Evolutionary conservation across 352 stramenopile genomes (phyloP).

Genomic region (Phytophthora rubi): DNA sequence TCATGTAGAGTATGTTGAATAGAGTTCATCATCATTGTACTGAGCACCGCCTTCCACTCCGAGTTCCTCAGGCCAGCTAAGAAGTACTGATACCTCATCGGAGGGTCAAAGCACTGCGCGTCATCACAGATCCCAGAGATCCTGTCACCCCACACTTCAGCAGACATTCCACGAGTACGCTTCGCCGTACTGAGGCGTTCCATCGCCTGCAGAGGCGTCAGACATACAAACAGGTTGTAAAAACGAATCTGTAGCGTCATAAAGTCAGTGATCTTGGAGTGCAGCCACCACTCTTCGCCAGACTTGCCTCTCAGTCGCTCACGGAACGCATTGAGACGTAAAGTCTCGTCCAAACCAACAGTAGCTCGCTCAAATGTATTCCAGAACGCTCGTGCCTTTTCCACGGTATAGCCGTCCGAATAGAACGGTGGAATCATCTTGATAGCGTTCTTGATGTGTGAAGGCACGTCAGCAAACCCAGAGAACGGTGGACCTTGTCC

Average conservation of each 20-base stretch:
- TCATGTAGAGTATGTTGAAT: background rate
- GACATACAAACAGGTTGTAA: background rate
- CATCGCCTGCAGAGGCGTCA: background rate
- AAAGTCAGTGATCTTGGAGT: background rate
- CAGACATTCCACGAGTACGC: background rate
- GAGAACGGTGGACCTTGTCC: background rate
- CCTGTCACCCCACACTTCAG: background rate
- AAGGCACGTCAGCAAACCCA: background rate
- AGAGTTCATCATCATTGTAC: background rate
- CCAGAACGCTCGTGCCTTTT: slow-evolving; percentile 1
- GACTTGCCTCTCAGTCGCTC: background rate
- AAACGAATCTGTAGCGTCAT: background rate
- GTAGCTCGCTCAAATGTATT: background rate
- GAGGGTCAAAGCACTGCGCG: background rate
- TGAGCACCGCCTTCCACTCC: background rate
- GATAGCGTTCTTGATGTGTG: background rate
- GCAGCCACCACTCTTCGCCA: background rate
- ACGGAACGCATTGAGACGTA: slow-evolving; percentile 1
- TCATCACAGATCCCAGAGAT: background rate
- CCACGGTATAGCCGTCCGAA: background rate
- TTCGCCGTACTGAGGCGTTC: background rate
- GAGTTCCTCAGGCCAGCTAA: background rate
- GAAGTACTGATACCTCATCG: slow-evolving; percentile 3
- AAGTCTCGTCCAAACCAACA: background rate
- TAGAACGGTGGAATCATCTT: background rate